Conservation (phyloP, 2,329 filamentous ascomycete species). For the Curvularia lunata region DNA sequence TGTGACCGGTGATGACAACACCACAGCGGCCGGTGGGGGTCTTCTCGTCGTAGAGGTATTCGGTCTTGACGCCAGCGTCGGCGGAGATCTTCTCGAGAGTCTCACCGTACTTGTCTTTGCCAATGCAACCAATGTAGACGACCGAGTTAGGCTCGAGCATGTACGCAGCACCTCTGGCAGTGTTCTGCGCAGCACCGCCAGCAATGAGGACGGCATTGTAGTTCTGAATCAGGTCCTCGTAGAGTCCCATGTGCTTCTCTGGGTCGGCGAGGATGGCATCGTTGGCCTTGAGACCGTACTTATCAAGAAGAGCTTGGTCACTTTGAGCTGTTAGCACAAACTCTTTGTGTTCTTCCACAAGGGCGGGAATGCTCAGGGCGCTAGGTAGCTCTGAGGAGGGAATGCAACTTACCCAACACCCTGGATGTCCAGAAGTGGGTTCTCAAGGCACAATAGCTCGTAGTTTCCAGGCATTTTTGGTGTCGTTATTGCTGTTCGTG, state of each 20-base stretch:
- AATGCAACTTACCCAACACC: constrained; percentile 65
- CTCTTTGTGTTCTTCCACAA: constrained; percentile 19
- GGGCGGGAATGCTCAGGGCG: neutral
- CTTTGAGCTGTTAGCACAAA: constrained; percentile 56
- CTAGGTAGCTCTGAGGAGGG: neutral
- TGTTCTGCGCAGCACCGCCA: constrained; percentile 96
- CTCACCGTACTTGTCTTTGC: constrained; percentile 93
- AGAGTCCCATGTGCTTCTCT: constrained; percentile 85
- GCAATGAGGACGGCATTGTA: constrained; percentile 93
- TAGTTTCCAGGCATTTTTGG: constrained; percentile 81
- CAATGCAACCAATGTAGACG: constrained; percentile 91
- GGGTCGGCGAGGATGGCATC: constrained; percentile 92
- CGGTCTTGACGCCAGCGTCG: constrained; percentile 86
- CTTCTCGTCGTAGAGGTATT: constrained; percentile 89
- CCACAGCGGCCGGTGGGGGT: constrained; percentile 91
- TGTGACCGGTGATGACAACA: constrained; percentile 94
- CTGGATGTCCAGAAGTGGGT: constrained; percentile 97
- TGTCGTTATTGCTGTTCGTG: constrained; percentile 12
- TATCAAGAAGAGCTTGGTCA: constrained; percentile 81
- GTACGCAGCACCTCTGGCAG: constrained; percentile 93
- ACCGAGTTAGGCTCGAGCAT: constrained; percentile 88
- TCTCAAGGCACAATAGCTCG: constrained; percentile 92
- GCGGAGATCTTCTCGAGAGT: constrained; percentile 85
- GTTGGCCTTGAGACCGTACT: constrained; percentile 94
- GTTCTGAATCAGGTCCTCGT: constrained; percentile 92